Conservation (phyloP, 768 basidiomycete genomes). For the Mycena alexandri region DNA sequence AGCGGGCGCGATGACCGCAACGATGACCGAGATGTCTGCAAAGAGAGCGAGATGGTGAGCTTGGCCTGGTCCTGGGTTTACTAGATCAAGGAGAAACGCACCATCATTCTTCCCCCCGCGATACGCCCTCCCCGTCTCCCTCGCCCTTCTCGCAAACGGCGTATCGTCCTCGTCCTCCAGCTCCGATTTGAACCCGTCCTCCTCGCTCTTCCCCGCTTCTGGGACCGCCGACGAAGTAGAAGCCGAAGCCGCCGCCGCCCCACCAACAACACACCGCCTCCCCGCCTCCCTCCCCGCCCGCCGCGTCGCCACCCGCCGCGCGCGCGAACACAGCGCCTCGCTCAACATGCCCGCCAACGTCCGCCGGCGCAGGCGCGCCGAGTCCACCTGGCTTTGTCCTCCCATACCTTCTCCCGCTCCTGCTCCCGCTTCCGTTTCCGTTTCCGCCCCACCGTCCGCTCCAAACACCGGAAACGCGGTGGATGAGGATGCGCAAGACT, state of each 20-base stretch:
- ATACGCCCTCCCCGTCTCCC: conserved; percentile 79
- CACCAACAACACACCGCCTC: conserved; percentile 34
- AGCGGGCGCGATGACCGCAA: conserved; percentile 52
- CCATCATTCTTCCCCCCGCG: conserved; percentile 90
- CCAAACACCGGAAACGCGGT: too few species aligned
- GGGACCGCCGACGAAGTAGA: conserved; percentile 5
- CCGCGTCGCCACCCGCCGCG: conserved; percentile 75
- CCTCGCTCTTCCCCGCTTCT: neutral
- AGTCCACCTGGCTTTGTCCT: too few species aligned
- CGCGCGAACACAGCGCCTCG: conserved; percentile 86
- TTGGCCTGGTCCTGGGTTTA: too few species aligned
- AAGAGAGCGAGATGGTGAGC: neutral
- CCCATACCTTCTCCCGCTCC: too few species aligned
- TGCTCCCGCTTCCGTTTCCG: too few species aligned
- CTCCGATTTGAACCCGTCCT: neutral
- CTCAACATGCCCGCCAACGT: conserved; percentile 78
- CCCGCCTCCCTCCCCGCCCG: conserved; percentile 38
- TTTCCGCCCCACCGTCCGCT: too few species aligned
- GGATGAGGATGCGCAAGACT: too few species aligned
- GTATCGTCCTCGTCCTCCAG: conserved; percentile 64
- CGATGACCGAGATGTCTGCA: conserved; percentile 55
- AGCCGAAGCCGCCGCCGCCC: conserved; percentile 3
- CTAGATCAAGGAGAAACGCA: too few species aligned
- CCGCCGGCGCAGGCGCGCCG: conserved; percentile 54
- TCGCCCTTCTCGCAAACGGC: conserved; percentile 88